These are phyloP conservation scores for Stephanocyclus meneghinianus DNA, from an alignment of 352 stramenopile species.

Conservation along the genomic window DNA sequence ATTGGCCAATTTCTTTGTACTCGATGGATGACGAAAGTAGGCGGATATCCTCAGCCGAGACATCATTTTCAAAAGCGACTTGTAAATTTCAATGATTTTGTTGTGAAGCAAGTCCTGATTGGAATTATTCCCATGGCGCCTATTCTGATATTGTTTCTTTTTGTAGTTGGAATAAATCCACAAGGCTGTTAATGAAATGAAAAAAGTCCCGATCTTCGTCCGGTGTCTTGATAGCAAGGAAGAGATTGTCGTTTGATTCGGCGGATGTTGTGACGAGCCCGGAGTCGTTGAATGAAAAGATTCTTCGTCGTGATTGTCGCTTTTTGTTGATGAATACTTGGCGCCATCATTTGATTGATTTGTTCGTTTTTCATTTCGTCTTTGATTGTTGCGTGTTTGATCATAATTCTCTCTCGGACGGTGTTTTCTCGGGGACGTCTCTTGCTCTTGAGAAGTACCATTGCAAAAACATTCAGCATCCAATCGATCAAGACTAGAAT, in stretches of 20 bases:
- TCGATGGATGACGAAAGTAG: not conserved
- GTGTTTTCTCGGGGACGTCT: not conserved
- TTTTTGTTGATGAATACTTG: not conserved
- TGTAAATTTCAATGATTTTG: slow-evolving; percentile 12
- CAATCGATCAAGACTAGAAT: too few relatives aligned
- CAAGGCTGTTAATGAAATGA: slow-evolving; percentile 7
- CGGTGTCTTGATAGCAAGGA: slow-evolving; percentile 1
- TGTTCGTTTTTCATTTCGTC: slow-evolving; percentile 1
- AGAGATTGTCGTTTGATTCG: not conserved
- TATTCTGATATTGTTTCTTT: not conserved
- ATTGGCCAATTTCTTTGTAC: not conserved
- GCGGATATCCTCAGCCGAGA: slow-evolving; percentile 2
- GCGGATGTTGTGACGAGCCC: not conserved
- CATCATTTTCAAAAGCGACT: slow-evolving; percentile 10
- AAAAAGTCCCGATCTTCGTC: not conserved
- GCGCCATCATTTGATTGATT: not conserved
- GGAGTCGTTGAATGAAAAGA: slow-evolving; percentile 5
- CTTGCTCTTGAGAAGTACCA: not conserved
- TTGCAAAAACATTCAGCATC: too few relatives aligned
- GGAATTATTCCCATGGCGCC: not conserved
- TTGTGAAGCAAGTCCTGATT: slow-evolving; percentile 9
- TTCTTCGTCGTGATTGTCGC: not conserved
- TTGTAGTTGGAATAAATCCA: slow-evolving; percentile 24
- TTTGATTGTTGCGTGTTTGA: not conserved
- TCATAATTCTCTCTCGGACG: not conserved